A percentile compares a stretch with the other conserved stretches of the same genome.
These are phyloP conservation scores for Pythium myriotylum DNA, from an alignment of 352 stramenopile species.

Conservation along the genomic window DNA sequence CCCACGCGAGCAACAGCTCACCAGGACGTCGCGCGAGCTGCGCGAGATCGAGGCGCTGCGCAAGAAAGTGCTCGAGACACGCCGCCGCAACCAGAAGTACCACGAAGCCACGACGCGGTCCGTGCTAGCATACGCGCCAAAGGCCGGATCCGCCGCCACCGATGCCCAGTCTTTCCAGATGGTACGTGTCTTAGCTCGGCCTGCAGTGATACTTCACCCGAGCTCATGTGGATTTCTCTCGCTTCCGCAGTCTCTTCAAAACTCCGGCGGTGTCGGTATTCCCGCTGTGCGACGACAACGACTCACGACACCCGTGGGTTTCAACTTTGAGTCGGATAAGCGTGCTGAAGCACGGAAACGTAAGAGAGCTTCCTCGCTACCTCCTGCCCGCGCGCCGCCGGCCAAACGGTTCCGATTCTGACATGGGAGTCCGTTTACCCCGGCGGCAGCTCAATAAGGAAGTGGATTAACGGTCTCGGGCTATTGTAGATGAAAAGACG, in stretches of 20 bases:
- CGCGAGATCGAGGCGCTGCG: slow-evolving; percentile 72
- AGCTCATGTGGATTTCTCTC: background rate
- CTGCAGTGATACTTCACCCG: too few species aligned
- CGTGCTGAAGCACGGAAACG: slow-evolving; percentile 38
- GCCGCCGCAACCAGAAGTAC: slow-evolving; percentile 66
- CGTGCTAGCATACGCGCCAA: slow-evolving; percentile 23
- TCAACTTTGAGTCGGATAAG: slow-evolving; percentile 74
- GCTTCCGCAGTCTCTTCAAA: slow-evolving; percentile 41
- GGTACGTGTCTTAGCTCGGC: slow-evolving; percentile 20
- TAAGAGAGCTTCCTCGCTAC: slow-evolving; percentile 22
- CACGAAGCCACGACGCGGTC: slow-evolving; percentile 61
- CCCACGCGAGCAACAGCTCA: slow-evolving; percentile 48
- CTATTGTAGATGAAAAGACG: slow-evolving; percentile 19
- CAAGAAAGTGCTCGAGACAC: slow-evolving; percentile 56
- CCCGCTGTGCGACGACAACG: slow-evolving; percentile 66
- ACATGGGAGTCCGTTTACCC: background rate
- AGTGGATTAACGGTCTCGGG: slow-evolving; percentile 11
- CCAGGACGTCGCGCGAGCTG: slow-evolving; percentile 70
- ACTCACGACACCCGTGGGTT: slow-evolving; percentile 67
- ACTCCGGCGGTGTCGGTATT: slow-evolving; percentile 64
- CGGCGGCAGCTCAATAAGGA: background rate
- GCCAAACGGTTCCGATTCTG: slow-evolving; percentile 26
- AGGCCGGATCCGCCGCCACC: slow-evolving; percentile 13
- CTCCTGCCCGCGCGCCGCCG: slow-evolving; percentile 6
- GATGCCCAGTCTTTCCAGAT: slow-evolving; percentile 40